Evolutionary conservation across 768 basidiomycete species (phyloP), one percentile per base, ranked within the genome.

Genomic region (Termitomyces sp.): DNA sequence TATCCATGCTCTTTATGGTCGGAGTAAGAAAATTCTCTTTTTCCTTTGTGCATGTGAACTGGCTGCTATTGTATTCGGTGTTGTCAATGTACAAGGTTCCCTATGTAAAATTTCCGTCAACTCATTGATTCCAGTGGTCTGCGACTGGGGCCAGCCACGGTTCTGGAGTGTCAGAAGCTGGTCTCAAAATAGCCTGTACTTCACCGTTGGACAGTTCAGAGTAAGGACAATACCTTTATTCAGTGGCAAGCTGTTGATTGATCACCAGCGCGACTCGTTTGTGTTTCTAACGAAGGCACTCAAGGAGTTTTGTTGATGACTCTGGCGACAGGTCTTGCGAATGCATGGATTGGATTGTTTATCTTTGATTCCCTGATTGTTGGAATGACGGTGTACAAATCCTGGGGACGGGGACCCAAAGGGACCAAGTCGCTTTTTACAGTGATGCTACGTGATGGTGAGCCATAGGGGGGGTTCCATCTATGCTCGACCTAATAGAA

Each of bases 381-480:
- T 55, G 47, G 51, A 22, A 69, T 80, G 66, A 79, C 78, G 0
- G 50, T 76, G 6, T 70, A 68, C 56, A 76, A 75, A 53, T 72
- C 75, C 2, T 54, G 73, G 24, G 58, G 54, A 18, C 60, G 65
- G n/a, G 64, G 60, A n/a, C 62, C 64, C 2, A 56, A 60, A 26
- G 58, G 64, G 8, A 56, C 63, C 20, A 50, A 64, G 4, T 63
- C 60, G 2, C 61, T 79, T 26, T 52, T 76, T 20, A 57, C 62
- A 26, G 54, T 75, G 15, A 60, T 80, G 13, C 58, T 79, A 12
- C 71, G 77, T 10, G 77, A 80, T 61, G 77, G 78, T 77, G 52
- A 28, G 50, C 37, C 16, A 16, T 5, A 33, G 20, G n/a, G 22
- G 10, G n/a, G 34, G 26, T 15, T 41, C n/a, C 16, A n/a, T 52